Base-by-base conservation (phyloP, 2,329 filamentous ascomycete species). In the Colletotrichum tofieldiae region DNA sequence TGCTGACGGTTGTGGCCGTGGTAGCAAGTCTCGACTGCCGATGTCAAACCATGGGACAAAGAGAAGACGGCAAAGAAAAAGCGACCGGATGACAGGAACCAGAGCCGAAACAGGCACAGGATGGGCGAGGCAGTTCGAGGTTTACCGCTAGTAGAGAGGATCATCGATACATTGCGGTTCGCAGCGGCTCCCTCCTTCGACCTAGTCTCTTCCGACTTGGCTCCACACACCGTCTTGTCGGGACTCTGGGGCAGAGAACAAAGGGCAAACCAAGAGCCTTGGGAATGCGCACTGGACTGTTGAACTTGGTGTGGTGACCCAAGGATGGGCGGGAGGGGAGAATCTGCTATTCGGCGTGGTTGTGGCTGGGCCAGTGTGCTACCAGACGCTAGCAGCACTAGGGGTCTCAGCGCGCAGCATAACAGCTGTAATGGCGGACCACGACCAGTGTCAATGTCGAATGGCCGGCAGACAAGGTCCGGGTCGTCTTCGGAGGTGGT, bases 231-330 rank as follows among this genome's bases (percentile, higher is more conserved):
- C 14, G 26, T 41, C 20, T 55, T n/a, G 43, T 47, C 20, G 55
- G 55, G 29, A 61, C 62, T 71, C 62, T 71, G 62, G 62, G 58
- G 69, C 59, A 60, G 20, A 60, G 69, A 64, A 72, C 69, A 72
- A 72, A 69, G 69, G 56, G 32, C 5, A 47, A 18, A 18, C 23
- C 43, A 18, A 43, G 60, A 45, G 58, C 20, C 59, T 49, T 37
- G 66, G 23, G 23, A 11, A 56, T 37, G 39, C 45, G 35, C 35
- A 16, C 14, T 54, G 59, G 59, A 35, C 45, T 45, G 59, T n/a
- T 26, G n/a, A 32, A 64, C 11, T 16, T 9, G n/a, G 16, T 9
- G 41, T 45, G 37, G 7, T 2, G 18, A 32, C 45, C 23, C 14
- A 39, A 52, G 32, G 43, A 43, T 32, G 29, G 29, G 29, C 4